phyloP scores from a whole-genome alignment of 2,329 filamentous ascomycete genomes.

The Canariomyces notabilis region DNA sequence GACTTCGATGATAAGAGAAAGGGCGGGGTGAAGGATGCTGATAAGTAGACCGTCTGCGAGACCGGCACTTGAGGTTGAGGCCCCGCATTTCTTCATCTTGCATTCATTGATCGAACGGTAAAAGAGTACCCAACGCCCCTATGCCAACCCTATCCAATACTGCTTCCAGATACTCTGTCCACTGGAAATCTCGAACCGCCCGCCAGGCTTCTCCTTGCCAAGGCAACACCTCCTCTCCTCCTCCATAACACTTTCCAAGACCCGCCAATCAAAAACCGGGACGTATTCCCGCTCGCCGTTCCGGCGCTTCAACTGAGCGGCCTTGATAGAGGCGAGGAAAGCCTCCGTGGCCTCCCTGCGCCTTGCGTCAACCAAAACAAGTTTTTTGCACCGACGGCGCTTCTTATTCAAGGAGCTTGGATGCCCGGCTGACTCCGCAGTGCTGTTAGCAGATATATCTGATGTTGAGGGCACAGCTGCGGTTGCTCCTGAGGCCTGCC shows the following conservation, averaged over 20 bases:
- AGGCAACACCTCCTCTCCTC: conserved; percentile 19
- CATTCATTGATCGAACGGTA: no score
- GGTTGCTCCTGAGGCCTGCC: background rate
- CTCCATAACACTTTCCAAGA: conserved; percentile 30
- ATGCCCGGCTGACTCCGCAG: no score
- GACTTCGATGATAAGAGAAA: no score
- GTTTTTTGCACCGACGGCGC: conserved; percentile 13
- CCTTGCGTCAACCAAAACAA: conserved; percentile 33
- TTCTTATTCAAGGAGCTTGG: no score
- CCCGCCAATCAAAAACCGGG: conserved; percentile 35
- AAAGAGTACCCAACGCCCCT: background rate
- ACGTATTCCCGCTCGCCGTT: conserved; percentile 29
- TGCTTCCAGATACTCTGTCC: conserved; percentile 22
- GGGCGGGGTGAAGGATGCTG: no score
- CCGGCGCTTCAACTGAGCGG: conserved; percentile 18
- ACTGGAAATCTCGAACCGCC: conserved; percentile 13
- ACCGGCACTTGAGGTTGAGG: no score
- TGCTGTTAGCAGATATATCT: background rate
- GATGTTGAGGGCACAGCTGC: conserved; percentile 6
- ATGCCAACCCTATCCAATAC: conserved; percentile 26
- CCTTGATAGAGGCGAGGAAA: conserved; percentile 29
- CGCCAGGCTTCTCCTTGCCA: background rate
- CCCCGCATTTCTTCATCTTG: background rate
- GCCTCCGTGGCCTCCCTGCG: conserved; percentile 26
- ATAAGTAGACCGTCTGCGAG: no score